These are phyloP conservation scores for Ambrosiella cleistominuta DNA, from an alignment of 2,329 filamentous ascomycete genomes.

Conservation along the genomic window DNA sequence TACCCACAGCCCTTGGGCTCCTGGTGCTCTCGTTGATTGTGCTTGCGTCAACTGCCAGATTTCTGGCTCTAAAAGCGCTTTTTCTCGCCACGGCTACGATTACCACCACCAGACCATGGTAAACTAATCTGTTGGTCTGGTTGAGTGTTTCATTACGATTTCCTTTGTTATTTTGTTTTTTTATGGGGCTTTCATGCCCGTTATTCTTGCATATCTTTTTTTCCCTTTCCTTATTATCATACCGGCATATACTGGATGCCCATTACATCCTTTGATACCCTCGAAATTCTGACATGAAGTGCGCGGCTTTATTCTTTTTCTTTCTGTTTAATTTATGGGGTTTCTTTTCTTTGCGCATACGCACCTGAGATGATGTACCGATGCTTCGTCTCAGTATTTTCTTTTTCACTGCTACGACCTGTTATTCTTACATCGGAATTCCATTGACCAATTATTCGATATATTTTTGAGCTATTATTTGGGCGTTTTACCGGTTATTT, in stretches of 20 bases:
- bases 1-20: slow-evolving; percentile 35
- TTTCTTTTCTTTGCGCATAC: neutral
- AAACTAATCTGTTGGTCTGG: slow-evolving; percentile 23
- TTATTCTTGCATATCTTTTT: slow-evolving; percentile 10
- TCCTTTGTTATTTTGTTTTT: slow-evolving; percentile 15
- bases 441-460: neutral
- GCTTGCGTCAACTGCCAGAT: slow-evolving; percentile 25
- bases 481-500: slow-evolving; percentile 8
- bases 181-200: neutral
- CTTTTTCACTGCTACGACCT: neutral
- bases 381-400: neutral
- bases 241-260: slow-evolving; percentile 12
- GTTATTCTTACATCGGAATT: neutral
- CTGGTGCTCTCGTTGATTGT: slow-evolving; percentile 29
- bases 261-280: slow-evolving; percentile 12
- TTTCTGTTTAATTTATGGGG: slow-evolving; percentile 12
- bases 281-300: slow-evolving; percentile 8
- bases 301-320: slow-evolving; percentile 13
- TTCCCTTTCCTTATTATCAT: slow-evolving; percentile 8
- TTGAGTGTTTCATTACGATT: slow-evolving; percentile 12
- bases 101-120: slow-evolving; percentile 37
- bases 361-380: neutral
- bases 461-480: slow-evolving; percentile 8
- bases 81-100: slow-evolving; percentile 22
- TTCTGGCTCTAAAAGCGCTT: slow-evolving; percentile 29